Evolutionary conservation across 352 stramenopile genomes (phyloP), one percentile per base, ranked within the genome.

Genomic region (Pythium aristosporum): DNA sequence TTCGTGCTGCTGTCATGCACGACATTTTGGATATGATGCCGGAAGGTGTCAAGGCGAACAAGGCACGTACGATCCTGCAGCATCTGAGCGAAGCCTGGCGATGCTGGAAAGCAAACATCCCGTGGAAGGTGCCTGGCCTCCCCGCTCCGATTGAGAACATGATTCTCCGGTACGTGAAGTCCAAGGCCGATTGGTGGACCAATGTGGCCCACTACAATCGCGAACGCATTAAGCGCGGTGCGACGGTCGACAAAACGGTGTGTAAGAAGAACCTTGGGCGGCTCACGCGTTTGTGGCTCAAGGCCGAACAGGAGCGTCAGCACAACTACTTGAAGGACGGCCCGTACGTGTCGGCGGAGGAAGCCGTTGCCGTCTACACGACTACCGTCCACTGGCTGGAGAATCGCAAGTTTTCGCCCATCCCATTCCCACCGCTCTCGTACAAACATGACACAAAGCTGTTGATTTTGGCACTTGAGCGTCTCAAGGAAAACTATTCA

Each of bases 381-480:
- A 99, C 97, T 16, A 99, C 97, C 5, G 97, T 99, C 30, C 97
- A 99, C 74, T 99, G 98, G 98, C 82, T 99, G 37, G 98, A 99
- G 84, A 98, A 87, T 65, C 87, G 98, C 46, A 99, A 99, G 76
- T 99, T 99, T 75, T 96, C 93, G 32, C 97, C 97, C 23, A 99
- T 99, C 73, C 97, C 98, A 20, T 99, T 99, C 73, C 98, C 98
- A 8, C 98, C 98, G 8, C 75, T 99, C 21, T 99, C 93, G 28
- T 99, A 99, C 92, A 99, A 99, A 79, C 98, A 99, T 72, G 98
- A 99, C 69, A 99, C 98, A 6, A 99, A 99, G 78, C 88, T 99
- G 51, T 76, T 99, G 37, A 99, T 99, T 68, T 77, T 99, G 61
- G 97, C 97, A 21, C 74, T 99, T 21, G 98, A 99, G 73, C 86